Base-by-base conservation (phyloP, 768 basidiomycete genomes). In the Clitopilus passeckerianus region DNA sequence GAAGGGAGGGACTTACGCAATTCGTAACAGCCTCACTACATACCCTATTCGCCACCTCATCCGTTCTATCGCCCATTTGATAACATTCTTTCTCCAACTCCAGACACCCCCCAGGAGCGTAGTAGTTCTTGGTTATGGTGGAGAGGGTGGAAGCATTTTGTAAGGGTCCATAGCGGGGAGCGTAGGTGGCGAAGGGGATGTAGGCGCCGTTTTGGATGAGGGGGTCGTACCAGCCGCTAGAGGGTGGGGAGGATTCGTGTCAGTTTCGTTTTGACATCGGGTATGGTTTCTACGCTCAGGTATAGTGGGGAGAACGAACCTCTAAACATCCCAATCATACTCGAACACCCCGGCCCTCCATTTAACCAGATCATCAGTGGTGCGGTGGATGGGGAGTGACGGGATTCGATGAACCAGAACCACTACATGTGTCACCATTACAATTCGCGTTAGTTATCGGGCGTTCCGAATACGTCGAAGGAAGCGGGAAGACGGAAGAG, bases 331-430 rank as follows among this genome's bases (percentile, higher is more conserved):
- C 82, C 84, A 23, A 85, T 80, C 76, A 80, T 80, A 1, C 76
- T 76, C n/a, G 80, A 78, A 61, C 77, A 79, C 33, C 80, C 81
- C 1, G 81, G 80, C 0, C 79, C 79, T 18, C 79, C 77, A 60
- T 79, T 79, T 56, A 79, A 79, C 81, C 83, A 85, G 22, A 84
- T 68, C 7, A 81, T 82, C 61, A 85, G 79, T 0, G 83, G 83
- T 0, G 82, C 81, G 1, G 74, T 80, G 57, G 80, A 78, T 0
- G 82, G 79, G 2, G 74, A 70, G 33, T 78, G 66, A 16, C 83
- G 76, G 12, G 83, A 74, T 57, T 80, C 84, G 56, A 83, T 84
- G 68, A 82, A 85, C 80, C 82, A 85, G 61, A 84, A 83, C 79
- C 80, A 84, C 81, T 82, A 7, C 7, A 18, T 20, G n/a, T n/a